Evolutionary conservation across 352 stramenopile species (phyloP), one percentile per base, ranked within the genome.

Genomic region (Globisporangium paddicum): DNA sequence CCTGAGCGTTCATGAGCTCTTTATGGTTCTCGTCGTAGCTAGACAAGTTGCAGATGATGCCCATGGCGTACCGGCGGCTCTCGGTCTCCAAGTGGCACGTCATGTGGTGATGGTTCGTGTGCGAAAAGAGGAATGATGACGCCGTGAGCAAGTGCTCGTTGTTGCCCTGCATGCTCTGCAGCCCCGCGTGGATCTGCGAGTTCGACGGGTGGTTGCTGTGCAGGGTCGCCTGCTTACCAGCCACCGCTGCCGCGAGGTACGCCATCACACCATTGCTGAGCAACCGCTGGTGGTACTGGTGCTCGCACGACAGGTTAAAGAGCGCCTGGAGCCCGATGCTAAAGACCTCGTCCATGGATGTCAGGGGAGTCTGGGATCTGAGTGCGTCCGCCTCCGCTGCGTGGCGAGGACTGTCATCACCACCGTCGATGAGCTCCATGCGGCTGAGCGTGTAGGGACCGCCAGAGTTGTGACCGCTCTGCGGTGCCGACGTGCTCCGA

Each of bases 1-100:
- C 79, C 55, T 91, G 82, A 0, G 78, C 69, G 34, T 84, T 73
- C 64, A 93, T 91, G 40, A 93, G 78, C 44, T 93, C 82, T 48
- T 88, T 75, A 68, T 91, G 84, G 65, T 93, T 93, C 49, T 75
- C 69, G 18, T 90, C 79, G 58, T 82, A 87, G 38, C 75, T 85
- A 3, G 79, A 76, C 45, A 93, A 60, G 49, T 93, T 93, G 57
- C 81, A 91, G 28, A 91, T 74, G 41, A 91, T 88, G 23, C 72
- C 79, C 40, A 91, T 74, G 0, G 79, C 82, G 34, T 71, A 82
- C 0, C 79, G 67, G 18, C 77, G 71, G 42, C 72, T 89, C 18
- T 89, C 72, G 10, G 52, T 41, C 13, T 61, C 76, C 9, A 89
- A 47, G 9, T 62, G 26, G 23, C 42, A 63, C 21, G 49, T 18